Evolutionary conservation across 2,329 filamentous ascomycete genomes (phyloP).

Genomic region (Ophiostoma triangulosporum): DNA sequence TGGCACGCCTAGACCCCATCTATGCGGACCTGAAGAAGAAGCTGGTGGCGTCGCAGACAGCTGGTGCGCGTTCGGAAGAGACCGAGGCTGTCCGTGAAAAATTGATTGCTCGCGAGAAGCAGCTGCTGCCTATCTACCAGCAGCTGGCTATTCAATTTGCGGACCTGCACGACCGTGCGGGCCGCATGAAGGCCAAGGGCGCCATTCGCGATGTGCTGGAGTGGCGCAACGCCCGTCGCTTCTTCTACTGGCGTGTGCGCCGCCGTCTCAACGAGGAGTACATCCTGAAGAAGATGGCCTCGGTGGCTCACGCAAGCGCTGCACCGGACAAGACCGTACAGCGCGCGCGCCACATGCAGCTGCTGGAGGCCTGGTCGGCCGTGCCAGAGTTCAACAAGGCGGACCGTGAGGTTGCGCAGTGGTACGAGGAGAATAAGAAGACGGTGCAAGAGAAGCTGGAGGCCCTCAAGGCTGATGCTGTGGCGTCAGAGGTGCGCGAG

Average conservation of each 20-base stretch:
- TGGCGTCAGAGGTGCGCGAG: conserved; percentile 53
- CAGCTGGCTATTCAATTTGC: conserved; percentile 97
- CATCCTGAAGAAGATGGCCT: conserved; percentile 77
- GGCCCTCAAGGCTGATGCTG: conserved; percentile 57
- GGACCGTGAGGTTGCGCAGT: conserved; percentile 74
- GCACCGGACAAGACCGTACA: conserved; percentile 12
- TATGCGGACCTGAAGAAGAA: conserved; percentile 78
- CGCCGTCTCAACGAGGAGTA: conserved; percentile 95
- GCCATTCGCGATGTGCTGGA: conserved; percentile 72
- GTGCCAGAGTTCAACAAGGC: conserved; percentile 63
- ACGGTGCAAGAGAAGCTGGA: conserved; percentile 73
- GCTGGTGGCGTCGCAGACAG: conserved; percentile 40
- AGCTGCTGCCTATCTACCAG: conserved; percentile 80
- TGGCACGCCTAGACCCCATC: conserved; percentile 78
- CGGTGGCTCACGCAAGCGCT: conserved; percentile 26
- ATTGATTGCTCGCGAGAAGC: conserved; percentile 75
- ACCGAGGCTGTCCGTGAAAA: conserved; percentile 67
- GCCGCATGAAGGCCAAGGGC: conserved; percentile 96
- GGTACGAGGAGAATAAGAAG: conserved; percentile 94
- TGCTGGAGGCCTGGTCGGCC: conserved; percentile 71
- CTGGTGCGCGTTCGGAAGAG: conserved; percentile 57
- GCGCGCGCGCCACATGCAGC: conserved; percentile 55
- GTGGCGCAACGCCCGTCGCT: conserved; percentile 82
- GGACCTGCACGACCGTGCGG: conserved; percentile 90
- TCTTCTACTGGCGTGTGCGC: conserved; percentile 99